These are phyloP conservation scores for Aspergillus japonicus DNA, from an alignment of 2,329 filamentous ascomycete genomes.

Conservation along the genomic window DNA sequence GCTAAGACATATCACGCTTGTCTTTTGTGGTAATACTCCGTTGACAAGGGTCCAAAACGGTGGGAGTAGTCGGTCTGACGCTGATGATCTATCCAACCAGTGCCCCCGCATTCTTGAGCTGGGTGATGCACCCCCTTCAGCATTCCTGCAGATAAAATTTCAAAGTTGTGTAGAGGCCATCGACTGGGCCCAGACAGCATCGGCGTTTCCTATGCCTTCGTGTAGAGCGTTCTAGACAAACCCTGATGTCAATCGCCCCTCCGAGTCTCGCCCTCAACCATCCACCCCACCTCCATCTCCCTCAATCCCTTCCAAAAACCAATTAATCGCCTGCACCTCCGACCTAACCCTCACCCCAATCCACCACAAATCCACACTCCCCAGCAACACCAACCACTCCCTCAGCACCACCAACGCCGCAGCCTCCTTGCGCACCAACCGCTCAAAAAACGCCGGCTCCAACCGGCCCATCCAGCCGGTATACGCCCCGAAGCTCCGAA, in stretches of 20 bases:
- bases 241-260: too few species aligned
- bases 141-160: neutral
- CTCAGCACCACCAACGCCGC: constrained; percentile 35
- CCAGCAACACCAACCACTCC: constrained; percentile 37
- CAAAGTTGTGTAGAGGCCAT: too few species aligned
- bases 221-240: neutral
- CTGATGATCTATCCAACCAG: too few species aligned
- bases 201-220: too few species aligned
- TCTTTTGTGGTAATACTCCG: too few species aligned
- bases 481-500: constrained; percentile 26
- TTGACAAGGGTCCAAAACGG: too few species aligned
- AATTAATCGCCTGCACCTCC: constrained; percentile 40
- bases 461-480: constrained; percentile 38
- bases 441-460: constrained; percentile 28
- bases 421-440: constrained; percentile 31
- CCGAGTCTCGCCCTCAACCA: neutral
- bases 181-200: too few species aligned
- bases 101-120: too few species aligned
- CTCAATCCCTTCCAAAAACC: constrained; percentile 34
- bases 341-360: constrained; percentile 30
- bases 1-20: neutral
- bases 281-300: constrained; percentile 17
- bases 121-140: neutral
- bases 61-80: too few species aligned
- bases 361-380: constrained; percentile 30